phyloP scores from a whole-genome alignment of 1,139 yeast genomes.

The Yamadazyma membranifaciens region DNA sequence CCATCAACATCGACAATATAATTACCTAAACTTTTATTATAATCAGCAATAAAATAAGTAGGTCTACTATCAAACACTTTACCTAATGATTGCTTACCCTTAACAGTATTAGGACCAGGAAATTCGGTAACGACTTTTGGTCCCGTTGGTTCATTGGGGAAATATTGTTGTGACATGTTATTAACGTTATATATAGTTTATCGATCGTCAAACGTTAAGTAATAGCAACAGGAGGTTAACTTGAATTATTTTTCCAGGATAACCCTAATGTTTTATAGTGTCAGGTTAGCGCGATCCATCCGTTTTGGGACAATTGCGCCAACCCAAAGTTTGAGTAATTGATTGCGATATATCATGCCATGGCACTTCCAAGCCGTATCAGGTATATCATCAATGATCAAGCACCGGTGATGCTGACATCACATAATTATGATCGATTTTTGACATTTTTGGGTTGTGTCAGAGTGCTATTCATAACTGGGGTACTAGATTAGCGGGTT shows the following conservation, averaged over 20 bases:
- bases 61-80: conserved; percentile 65
- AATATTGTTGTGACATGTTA: conserved; percentile 53
- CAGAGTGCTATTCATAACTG: too few species aligned
- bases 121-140: conserved; percentile 54
- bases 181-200: neutral
- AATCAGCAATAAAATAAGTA: conserved; percentile 68
- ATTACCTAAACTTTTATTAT: conserved; percentile 64
- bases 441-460: too few species aligned
- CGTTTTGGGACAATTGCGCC: conserved; percentile 1
- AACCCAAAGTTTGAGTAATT: conserved; percentile 1
- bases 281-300: conserved; percentile 1
- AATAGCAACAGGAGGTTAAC: too few species aligned
- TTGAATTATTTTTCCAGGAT: neutral
- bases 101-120: conserved; percentile 65
- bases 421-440: neutral
- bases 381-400: too few species aligned
- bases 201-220: too few species aligned
- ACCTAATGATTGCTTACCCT: conserved; percentile 47
- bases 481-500: too few species aligned
- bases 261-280: neutral
- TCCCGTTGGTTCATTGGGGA: conserved; percentile 63
- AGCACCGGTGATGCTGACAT: neutral
- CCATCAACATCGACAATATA: conserved; percentile 73
- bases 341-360: conserved; percentile 1
- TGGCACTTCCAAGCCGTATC: too few species aligned